Conservation (phyloP, 2,329 filamentous ascomycete genomes). For the Xylariaceae sp. region DNA sequence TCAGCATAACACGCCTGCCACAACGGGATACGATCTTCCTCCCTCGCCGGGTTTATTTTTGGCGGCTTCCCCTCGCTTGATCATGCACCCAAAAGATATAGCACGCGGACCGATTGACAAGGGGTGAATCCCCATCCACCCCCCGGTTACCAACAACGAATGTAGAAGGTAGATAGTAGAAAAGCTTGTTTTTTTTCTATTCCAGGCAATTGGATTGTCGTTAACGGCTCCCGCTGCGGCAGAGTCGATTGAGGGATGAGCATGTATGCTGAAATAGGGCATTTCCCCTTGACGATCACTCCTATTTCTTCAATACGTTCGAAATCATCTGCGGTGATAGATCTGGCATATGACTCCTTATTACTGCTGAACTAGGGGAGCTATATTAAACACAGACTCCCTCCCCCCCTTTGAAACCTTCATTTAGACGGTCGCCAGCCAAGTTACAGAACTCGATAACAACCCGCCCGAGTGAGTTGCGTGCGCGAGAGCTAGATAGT, state of each 20-base stretch:
- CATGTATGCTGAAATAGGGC: not conserved
- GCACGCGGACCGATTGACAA: not conserved
- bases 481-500: too few relatives aligned
- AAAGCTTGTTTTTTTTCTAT: constrained; percentile 6
- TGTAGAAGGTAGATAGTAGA: constrained; percentile 13
- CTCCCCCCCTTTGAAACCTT: too few relatives aligned
- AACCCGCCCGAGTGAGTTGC: too few relatives aligned
- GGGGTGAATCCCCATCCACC: not conserved
- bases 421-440: too few relatives aligned
- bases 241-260: constrained; percentile 1
- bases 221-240: constrained; percentile 12
- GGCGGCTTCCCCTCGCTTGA: not conserved
- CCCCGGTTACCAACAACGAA: not conserved
- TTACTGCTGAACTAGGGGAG: too few relatives aligned
- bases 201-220: constrained; percentile 8
- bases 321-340: too few relatives aligned
- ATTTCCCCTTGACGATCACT: too few relatives aligned
- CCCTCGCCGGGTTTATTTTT: not conserved
- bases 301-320: too few relatives aligned
- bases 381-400: too few relatives aligned
- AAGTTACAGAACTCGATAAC: too few relatives aligned
- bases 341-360: too few relatives aligned
- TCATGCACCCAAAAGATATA: not conserved
- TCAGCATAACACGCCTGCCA: not conserved
- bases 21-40: not conserved